Evolutionary conservation across 306 rosid species (phyloP), one percentile per base, ranked within the genome.

Genomic region (Abrus pulchellus): DNA sequence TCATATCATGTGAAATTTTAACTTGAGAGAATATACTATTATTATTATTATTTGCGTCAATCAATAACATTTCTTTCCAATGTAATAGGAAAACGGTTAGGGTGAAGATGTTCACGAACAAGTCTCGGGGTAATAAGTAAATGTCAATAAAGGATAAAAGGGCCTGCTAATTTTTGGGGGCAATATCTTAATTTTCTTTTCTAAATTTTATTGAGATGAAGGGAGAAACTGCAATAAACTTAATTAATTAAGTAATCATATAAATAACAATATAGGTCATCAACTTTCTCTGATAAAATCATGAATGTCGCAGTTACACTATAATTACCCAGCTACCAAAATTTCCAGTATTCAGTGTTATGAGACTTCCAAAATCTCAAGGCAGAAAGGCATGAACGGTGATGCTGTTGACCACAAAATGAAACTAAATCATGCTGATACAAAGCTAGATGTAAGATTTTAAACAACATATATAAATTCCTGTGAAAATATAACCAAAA

Each of bases 301-400:
- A 45, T 36, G 66, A 40, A 56, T 32, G 34, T 49, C 86, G 52
- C 33, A 2, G 81, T 38, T 79, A 64, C 40, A 63, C 38, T 75
- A 61, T 47, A 38, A 63, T 69, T 14, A 33, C 49, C 29, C 79
- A 52, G 30, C 62, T 33, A 33, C 7, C 57, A 63, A 74, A 68
- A 79, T 10, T 49, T 33, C 43, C 33, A 49, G 45, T 56, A 33
- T 14, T 33, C 53, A 64, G 76, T 32, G 20, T 38, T 20, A 48
- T 9, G 7, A 43, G 63, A 62, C 65, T 36, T 30, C 30, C 53
- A 65, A 40, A 68, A 76, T 41, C 79, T 7, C 68, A 47, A 64
- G 65, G 33, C 32, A 63, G 54, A 77, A 76, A 41, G 74, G 40
- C 29, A 45, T 9, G 7, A 38, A 47, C 40, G 20, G n/a, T 11